Evolutionary conservation across 2,329 filamentous ascomycete species (phyloP), one percentile per base, ranked within the genome.

Genomic region (Metarhizium brunneum): DNA sequence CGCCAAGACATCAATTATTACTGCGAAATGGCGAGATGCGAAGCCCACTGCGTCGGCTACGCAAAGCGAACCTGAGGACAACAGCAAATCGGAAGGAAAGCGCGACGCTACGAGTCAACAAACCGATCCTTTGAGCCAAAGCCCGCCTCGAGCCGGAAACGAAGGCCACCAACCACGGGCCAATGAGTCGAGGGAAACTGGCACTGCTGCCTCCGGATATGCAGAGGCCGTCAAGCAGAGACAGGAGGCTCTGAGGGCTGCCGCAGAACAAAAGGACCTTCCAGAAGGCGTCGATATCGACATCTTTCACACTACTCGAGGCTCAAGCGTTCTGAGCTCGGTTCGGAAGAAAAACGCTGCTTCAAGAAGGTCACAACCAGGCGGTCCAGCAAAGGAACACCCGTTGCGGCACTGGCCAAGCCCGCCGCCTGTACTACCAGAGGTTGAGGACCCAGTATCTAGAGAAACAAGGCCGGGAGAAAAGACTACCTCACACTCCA

Each of bases 231-330:
- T 57, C 30, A 51, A 59, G 30, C 36, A 56, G 10, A 58, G 56
- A 10, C 25, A 45, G 6, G 56, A 61, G 13, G 32, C 52, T n/a
- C n/a, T 32, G 13, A 36, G 48, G 36, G 54, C 35, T 8, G 55
- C 58, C 20, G 59, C 59, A 29, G 66, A 63, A 35, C 63, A 65
- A 30, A 62, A 69, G 10, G 70, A 73, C 36, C 59, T 72, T 0
- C 75, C 76, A 2, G 60, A 67, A 0, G 75, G 66, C 29, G 63
- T 78, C 25, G 69, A 79, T 54, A 61, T 79, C 52, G 74, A 77
- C 51, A 64, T 81, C 20, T 81, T 82, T 54, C 76, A 75, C 56
- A 78, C 76, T 2, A 63, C 61, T 14, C 68, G 69, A 30, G 77
- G 74, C 3, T 76, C 77, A 2, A 73, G 72, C 47, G 69, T 80